Evolutionary conservation across 257 asterid species (phyloP).

Genomic region (Plantago major): DNA sequence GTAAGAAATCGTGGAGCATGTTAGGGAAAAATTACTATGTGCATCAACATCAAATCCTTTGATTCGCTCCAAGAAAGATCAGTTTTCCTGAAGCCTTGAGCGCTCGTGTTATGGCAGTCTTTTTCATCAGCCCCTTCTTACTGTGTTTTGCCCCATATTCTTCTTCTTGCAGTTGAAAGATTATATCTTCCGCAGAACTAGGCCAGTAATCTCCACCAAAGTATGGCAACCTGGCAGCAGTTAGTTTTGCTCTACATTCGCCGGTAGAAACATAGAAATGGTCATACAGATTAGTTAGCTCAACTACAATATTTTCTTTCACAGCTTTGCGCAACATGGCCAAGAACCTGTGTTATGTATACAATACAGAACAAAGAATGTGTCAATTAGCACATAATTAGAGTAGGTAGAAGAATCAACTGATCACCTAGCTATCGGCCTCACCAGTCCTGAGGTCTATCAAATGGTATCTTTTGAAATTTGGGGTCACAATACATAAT

Average conservation of each 20-base stretch:
- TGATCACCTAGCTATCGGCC: constrained; percentile 13
- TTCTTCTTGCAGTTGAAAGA: constrained; percentile 80
- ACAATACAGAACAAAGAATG: constrained; percentile 16
- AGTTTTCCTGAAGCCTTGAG: constrained; percentile 89
- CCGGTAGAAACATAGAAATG: constrained; percentile 76
- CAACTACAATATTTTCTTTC: constrained; percentile 77
- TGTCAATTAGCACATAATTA: not conserved
- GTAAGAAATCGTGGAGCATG: not conserved
- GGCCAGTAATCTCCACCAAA: constrained; percentile 87
- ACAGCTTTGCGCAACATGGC: constrained; percentile 83
- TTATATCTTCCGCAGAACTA: constrained; percentile 97
- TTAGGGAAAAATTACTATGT: constrained; percentile 47
- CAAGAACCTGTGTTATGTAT: constrained; percentile 67
- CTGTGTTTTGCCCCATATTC: constrained; percentile 81
- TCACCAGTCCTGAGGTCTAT: constrained; percentile 94
- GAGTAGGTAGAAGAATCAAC: constrained; percentile 8
- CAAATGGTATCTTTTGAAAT: constrained; percentile 97
- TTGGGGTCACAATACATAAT: constrained; percentile 96
- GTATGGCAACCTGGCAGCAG: constrained; percentile 93
- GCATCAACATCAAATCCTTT: constrained; percentile 85
- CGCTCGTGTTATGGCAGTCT: constrained; percentile 75
- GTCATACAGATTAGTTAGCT: constrained; percentile 78
- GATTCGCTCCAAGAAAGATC: constrained; percentile 91
- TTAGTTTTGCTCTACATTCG: constrained; percentile 83
- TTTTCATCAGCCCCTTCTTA: constrained; percentile 66